Evolutionary conservation across 2,329 filamentous ascomycete genomes (phyloP).

Genomic region (Trichoderma hamatum): DNA sequence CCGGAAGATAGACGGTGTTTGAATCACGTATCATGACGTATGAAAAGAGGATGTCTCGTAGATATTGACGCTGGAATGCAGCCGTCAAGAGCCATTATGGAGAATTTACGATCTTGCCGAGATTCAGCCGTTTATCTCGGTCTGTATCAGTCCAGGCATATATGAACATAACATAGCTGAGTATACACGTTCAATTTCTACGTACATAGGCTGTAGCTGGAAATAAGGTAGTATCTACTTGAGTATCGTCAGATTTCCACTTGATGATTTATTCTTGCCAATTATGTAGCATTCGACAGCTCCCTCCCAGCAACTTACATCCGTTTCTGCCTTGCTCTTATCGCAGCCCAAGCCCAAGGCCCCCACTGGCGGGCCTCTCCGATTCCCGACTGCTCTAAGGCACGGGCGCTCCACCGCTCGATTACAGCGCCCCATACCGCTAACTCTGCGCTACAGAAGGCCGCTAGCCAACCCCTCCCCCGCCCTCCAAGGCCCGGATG

Average conservation of each 20-base stretch:
- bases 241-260: background rate
- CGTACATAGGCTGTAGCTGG: background rate
- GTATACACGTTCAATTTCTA: background rate
- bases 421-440: constrained; percentile 1
- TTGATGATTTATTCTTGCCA: no score
- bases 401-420: background rate
- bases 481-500: constrained; percentile 7
- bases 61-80: background rate
- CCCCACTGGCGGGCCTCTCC: constrained; percentile 19
- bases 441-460: background rate
- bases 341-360: background rate
- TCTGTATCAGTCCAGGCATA: background rate
- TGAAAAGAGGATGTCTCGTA: background rate
- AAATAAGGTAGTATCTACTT: background rate
- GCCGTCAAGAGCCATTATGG: background rate
- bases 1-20: constrained; percentile 9
- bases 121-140: background rate
- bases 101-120: background rate
- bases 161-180: background rate
- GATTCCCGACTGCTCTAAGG: constrained; percentile 9
- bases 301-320: no score
- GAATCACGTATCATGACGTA: background rate
- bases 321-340: background rate
- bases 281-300: no score
- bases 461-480: constrained; percentile 18